Percentiles rank a stretch among this genome's conserved stretches.
phyloP scores from a whole-genome alignment of 352 stramenopile species.

The Aphanomyces stellatus region DNA sequence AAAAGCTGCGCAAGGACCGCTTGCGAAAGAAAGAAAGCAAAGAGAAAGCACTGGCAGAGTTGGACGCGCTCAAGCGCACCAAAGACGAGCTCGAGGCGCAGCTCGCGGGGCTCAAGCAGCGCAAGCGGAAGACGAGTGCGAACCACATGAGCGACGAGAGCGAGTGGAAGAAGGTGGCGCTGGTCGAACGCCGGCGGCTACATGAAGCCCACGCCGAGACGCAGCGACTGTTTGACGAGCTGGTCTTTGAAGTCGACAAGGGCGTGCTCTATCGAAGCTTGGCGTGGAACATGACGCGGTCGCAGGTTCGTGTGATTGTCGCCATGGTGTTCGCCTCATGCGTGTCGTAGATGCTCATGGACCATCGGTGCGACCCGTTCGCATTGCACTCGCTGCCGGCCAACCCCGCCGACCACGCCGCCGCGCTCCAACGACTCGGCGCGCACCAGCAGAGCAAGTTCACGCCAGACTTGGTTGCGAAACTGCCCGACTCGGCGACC shows the following conservation, averaged over 20 bases:
- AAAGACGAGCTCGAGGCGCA: background rate
- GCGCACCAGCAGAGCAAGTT: constrained; percentile 6
- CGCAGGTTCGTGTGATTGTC: background rate
- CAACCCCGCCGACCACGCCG: background rate
- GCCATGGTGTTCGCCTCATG: background rate
- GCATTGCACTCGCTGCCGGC: constrained; percentile 2
- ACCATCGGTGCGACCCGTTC: constrained; percentile 9
- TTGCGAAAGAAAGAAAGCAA: constrained; percentile 19
- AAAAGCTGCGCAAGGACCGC: background rate
- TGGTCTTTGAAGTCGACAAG: constrained; percentile 9
- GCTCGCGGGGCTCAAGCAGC: background rate
- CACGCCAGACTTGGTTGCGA: constrained; percentile 1
- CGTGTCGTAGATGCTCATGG: constrained; percentile 6
- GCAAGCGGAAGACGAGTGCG: background rate
- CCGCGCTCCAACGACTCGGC: background rate
- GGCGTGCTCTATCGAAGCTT: constrained; percentile 5
- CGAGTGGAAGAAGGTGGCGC: background rate
- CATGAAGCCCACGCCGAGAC: background rate
- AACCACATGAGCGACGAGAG: background rate
- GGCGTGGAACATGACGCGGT: background rate
- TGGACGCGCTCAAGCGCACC: background rate
- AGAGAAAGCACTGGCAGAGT: background rate
- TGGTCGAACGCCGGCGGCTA: background rate
- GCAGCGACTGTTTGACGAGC: constrained; percentile 3
- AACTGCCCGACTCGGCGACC: background rate